Conservation (phyloP, 306 rosid genomes). For the Dryas octopetala region DNA sequence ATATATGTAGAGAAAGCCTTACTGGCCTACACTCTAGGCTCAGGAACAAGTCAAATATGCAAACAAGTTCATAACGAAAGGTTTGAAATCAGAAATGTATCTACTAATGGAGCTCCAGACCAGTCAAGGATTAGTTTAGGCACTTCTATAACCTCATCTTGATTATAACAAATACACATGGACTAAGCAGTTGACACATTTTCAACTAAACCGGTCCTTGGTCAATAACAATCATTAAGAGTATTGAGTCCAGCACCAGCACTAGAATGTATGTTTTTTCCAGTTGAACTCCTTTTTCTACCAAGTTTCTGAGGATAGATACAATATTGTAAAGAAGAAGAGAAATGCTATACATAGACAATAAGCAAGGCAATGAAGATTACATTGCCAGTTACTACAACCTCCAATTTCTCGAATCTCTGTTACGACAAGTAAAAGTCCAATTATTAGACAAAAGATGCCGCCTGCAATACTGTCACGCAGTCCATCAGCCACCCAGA, state of each 20-base stretch:
- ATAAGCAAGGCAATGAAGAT: conserved; percentile 24
- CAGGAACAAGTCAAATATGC: not conserved
- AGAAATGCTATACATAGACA: conserved; percentile 33
- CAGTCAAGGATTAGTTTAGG: not conserved
- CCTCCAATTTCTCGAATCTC: conserved; percentile 26
- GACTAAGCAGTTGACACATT: too few species aligned
- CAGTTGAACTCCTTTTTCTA: conserved; percentile 16
- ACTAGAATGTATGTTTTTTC: not conserved
- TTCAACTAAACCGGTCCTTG: too few species aligned
- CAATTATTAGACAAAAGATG: conserved; percentile 39
- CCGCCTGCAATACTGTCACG: conserved; percentile 32
- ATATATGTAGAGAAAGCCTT: not conserved
- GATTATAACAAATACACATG: not conserved
- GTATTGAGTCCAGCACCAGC: not conserved
- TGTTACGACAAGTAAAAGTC: conserved; percentile 24
- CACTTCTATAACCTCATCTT: too few species aligned
- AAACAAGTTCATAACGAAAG: not conserved
- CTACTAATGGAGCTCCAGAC: not conserved
- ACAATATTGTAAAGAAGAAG: conserved; percentile 37
- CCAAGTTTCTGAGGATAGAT: conserved; percentile 26
- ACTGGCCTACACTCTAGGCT: not conserved
- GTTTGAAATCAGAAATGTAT: not conserved
- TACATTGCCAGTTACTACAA: conserved; percentile 14
- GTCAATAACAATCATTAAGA: conserved; percentile 4
- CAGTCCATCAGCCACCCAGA: conserved; percentile 37